Conservation (phyloP, 768 basidiomycete species). For the Mycena metata region DNA sequence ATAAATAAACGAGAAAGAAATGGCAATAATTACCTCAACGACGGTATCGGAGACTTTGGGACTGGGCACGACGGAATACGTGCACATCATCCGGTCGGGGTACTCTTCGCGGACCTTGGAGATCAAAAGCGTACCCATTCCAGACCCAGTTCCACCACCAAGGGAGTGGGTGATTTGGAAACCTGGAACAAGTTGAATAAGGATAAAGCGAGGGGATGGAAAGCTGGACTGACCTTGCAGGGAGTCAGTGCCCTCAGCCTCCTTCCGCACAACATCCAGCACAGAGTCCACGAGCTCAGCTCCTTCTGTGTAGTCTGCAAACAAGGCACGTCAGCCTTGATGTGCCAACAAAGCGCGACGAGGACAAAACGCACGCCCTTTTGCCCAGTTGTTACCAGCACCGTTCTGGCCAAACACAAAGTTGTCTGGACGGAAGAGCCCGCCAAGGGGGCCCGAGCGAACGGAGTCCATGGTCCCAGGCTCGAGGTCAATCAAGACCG, state of each 20-base stretch:
- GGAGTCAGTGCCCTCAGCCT: constrained; percentile 97
- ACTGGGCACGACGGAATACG: constrained; percentile 97
- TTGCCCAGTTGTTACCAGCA: constrained; percentile 99
- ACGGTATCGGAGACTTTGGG: constrained; percentile 99
- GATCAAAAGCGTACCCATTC: constrained; percentile 99
- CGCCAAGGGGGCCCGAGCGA: constrained; percentile 90
- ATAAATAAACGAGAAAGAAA: constrained; percentile 26
- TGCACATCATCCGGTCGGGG: constrained; percentile 99
- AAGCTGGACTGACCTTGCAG: constrained; percentile 86
- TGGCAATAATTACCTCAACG: constrained; percentile 74
- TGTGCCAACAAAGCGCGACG: constrained; percentile 16
- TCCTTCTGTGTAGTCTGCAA: constrained; percentile 89
- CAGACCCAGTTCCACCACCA: constrained; percentile 99
- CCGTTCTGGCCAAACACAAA: constrained; percentile 98
- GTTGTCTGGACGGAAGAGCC: constrained; percentile 97
- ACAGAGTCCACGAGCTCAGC: constrained; percentile 99
- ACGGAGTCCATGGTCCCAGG: constrained; percentile 97
- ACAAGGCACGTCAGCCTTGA: constrained; percentile 30
- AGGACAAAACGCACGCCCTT: constrained; percentile 78
- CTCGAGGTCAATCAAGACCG: constrained; percentile 97
- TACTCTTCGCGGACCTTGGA: constrained; percentile 99
- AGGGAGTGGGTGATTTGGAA: constrained; percentile 99
- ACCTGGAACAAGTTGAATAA: constrained; percentile 57
- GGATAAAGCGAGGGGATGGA: constrained; percentile 21
- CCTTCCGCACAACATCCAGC: constrained; percentile 98